These are phyloP conservation scores for Chaetomium globosum DNA, from an alignment of 2,329 filamentous ascomycete genomes.

Conservation along the genomic window DNA sequence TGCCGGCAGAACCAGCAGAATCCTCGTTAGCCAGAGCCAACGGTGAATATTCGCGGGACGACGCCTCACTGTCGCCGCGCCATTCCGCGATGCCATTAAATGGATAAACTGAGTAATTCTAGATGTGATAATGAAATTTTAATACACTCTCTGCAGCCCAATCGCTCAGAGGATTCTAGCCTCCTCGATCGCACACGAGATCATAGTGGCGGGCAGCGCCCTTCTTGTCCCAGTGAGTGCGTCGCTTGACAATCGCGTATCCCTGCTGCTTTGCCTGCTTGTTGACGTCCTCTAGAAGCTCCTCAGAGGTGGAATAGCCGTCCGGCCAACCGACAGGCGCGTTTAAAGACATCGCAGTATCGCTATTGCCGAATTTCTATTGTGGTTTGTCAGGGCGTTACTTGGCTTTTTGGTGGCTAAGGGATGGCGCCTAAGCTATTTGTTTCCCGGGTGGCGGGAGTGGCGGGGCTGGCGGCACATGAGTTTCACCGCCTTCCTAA, in stretches of 20 bases:
- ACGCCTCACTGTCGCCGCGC: too few species aligned
- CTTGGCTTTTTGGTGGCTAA: too few species aligned
- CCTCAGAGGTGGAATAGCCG: neutral
- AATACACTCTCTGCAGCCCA: neutral
- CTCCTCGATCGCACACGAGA: neutral
- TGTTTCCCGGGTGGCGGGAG: too few species aligned
- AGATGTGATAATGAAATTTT: neutral
- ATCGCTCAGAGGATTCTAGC: neutral
- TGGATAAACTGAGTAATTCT: conserved; percentile 1
- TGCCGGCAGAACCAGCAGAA: too few species aligned
- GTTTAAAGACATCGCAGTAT: too few species aligned
- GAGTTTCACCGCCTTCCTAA: too few species aligned
- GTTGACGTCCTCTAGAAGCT: neutral
- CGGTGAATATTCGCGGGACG: neutral
- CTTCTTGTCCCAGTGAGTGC: conserved; percentile 1
- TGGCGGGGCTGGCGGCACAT: too few species aligned
- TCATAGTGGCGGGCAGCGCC: neutral
- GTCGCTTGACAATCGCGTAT: conserved; percentile 1
- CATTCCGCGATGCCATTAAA: conserved; percentile 2
- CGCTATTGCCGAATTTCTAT: too few species aligned
- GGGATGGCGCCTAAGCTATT: too few species aligned
- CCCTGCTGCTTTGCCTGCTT: conserved; percentile 1
- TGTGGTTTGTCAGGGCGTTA: too few species aligned
- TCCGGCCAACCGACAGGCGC: too few species aligned
- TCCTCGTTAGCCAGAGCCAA: neutral